Conservation (phyloP, 2,329 filamentous ascomycete genomes). For the Trichoderma sp. region DNA sequence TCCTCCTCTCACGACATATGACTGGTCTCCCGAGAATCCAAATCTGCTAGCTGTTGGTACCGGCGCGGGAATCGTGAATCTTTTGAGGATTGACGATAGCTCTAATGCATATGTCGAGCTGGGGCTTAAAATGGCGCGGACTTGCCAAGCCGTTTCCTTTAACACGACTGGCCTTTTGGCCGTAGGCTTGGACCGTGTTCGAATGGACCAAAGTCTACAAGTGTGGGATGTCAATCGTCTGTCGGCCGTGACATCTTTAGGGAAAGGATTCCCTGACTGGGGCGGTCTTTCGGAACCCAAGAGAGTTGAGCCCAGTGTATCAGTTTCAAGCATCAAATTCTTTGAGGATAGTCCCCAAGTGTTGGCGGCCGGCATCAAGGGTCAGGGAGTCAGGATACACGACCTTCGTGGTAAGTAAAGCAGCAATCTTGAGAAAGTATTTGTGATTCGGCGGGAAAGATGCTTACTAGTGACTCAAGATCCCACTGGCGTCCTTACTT, state of each 20-base stretch:
- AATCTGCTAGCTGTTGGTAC: constrained; percentile 74
- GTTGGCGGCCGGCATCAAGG: constrained; percentile 72
- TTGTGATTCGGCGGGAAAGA: not conserved
- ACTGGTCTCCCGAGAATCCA: constrained; percentile 62
- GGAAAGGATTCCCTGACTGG: constrained; percentile 49
- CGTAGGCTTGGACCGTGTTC: constrained; percentile 75
- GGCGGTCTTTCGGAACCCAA: constrained; percentile 55
- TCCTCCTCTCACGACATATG: constrained; percentile 62
- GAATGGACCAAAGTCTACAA: constrained; percentile 78
- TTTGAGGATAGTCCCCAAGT: constrained; percentile 75
- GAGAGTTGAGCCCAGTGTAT: constrained; percentile 63
- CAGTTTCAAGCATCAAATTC: constrained; percentile 81
- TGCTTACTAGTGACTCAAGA: constrained; percentile 35
- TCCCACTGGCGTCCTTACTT: constrained; percentile 54
- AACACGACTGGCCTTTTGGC: constrained; percentile 70
- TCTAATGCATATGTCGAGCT: constrained; percentile 65
- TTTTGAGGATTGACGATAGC: constrained; percentile 70
- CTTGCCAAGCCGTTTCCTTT: constrained; percentile 79
- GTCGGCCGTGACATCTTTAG: constrained; percentile 46
- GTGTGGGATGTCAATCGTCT: constrained; percentile 75
- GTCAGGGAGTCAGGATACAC: constrained; percentile 71
- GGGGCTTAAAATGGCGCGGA: constrained; percentile 70
- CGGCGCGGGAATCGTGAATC: constrained; percentile 69
- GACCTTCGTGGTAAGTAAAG: constrained; percentile 65
- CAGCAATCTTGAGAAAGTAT: not conserved